Conservation (phyloP, 306 rosid genomes). For the Acmispon strigosus region DNA sequence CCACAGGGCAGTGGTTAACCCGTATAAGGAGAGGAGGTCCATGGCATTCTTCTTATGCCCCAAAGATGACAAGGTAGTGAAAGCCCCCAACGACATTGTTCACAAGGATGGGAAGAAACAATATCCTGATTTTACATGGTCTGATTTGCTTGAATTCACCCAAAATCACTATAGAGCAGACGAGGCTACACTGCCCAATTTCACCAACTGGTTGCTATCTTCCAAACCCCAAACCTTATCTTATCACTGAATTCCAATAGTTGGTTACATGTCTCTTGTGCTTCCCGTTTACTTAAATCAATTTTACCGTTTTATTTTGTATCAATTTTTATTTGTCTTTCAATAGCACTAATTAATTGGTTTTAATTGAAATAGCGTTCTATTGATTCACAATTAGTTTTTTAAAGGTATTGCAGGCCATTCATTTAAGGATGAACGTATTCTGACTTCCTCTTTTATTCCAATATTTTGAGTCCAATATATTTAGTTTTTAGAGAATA, state of each 20-base stretch:
- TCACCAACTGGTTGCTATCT: conserved; percentile 54
- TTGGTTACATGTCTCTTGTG: no score
- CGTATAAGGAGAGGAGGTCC: conserved; percentile 50
- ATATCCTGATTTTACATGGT: conserved; percentile 79
- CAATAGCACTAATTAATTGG: no score
- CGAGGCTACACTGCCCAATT: conserved; percentile 50
- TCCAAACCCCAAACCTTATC: conserved; percentile 19
- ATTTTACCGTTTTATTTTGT: no score
- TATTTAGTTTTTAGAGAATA: no score
- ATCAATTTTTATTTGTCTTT: no score
- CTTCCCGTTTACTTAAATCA: no score
- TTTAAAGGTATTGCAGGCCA: no score
- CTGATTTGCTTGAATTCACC: conserved; percentile 50
- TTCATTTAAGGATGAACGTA: no score
- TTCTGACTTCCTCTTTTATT: no score
- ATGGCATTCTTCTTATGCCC: conserved; percentile 83
- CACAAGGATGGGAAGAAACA: conserved; percentile 30
- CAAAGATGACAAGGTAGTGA: conserved; percentile 53
- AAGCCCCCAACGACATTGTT: conserved; percentile 52
- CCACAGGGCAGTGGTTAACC: conserved; percentile 72
- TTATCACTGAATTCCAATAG: not conserved
- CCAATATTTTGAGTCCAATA: no score
- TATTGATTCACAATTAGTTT: no score
- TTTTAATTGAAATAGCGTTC: no score
- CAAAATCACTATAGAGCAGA: conserved; percentile 67